These are phyloP conservation scores for Cornus florida DNA, from an alignment of 148 eudicot species.

Conservation along the genomic window DNA sequence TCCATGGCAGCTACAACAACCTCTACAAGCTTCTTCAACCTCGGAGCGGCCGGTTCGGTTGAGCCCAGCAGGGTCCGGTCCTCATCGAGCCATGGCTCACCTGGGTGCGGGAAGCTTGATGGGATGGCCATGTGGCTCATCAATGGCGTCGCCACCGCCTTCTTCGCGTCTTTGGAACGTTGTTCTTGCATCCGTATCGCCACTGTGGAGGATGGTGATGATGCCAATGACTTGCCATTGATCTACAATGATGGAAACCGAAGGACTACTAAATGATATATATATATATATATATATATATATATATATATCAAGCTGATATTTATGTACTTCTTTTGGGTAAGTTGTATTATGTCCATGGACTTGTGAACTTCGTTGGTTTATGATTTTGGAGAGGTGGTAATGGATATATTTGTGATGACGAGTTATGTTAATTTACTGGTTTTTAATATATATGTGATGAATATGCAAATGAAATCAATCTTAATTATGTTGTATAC, in stretches of 20 bases:
- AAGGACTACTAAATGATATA: constrained; percentile 3
- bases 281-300: too few species aligned
- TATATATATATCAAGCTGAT: neutral
- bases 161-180: constrained; percentile 42
- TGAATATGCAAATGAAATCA: neutral
- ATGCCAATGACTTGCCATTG: constrained; percentile 32
- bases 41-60: constrained; percentile 4
- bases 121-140: constrained; percentile 50
- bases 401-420: neutral
- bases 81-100: constrained; percentile 15
- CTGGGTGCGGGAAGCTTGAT: constrained; percentile 38
- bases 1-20: constrained; percentile 35
- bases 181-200: constrained; percentile 48
- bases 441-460: neutral
- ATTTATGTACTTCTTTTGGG: neutral
- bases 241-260: constrained; percentile 32
- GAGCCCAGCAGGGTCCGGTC: constrained; percentile 24
- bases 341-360: neutral
- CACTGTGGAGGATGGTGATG: constrained; percentile 38
- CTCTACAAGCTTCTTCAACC: constrained; percentile 21
- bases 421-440: neutral
- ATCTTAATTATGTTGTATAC: too few species aligned
- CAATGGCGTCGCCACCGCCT: constrained; percentile 34
- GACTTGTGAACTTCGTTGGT: neutral
- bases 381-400: constrained; percentile 1